Evolutionary conservation across 2,329 filamentous ascomycete genomes (phyloP), one percentile per base, ranked within the genome.

Genomic region (Colletotrichum sp.): DNA sequence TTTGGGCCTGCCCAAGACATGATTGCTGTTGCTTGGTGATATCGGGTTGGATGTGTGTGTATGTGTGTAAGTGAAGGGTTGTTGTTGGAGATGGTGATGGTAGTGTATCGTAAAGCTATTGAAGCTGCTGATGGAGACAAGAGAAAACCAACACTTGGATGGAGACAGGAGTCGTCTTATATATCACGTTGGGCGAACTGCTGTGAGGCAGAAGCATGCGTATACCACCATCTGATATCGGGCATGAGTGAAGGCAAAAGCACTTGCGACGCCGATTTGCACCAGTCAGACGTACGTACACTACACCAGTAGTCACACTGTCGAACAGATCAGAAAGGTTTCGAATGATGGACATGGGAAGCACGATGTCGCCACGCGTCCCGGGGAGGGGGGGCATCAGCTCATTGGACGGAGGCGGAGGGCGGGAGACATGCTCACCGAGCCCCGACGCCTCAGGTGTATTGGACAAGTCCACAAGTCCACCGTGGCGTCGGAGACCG

Each of bases 1-100:
- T 73, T 76, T 72, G 73, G 69, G 24, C 73, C 73, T 59, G 73
- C 65, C 76, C 77, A 77, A 69, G 77, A 77, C 77, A 78, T 78
- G 44, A 32, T 77, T 67, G 55, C 55, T 70, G 49, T n/a, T 64
- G 28, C 55, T 59, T 62, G 55, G 39, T 65, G 32, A 55, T 62
- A n/a, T 64, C 32, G 62, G 34, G 13, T 30, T 55, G 28, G 7
- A 39, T 59, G 12, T 36, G 28, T 66, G 15, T 49, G 28, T 36
- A n/a, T 44, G 28, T 12, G 28, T 32, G 21, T 16, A n/a, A 30
- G 55, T 44, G 44, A 44, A 21, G 8, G 28, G 52, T 55, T 52
- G 15, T 13, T 21, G 44, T 21, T 34, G 18, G 18, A 13, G 12
- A 16, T 24, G 26, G 36, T 60, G 8, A 18, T 60, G 26, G 44